Evolutionary conservation across 352 stramenopile species (phyloP), one percentile per base, ranked within the genome.

Genomic region (Globisporangium perplexum): DNA sequence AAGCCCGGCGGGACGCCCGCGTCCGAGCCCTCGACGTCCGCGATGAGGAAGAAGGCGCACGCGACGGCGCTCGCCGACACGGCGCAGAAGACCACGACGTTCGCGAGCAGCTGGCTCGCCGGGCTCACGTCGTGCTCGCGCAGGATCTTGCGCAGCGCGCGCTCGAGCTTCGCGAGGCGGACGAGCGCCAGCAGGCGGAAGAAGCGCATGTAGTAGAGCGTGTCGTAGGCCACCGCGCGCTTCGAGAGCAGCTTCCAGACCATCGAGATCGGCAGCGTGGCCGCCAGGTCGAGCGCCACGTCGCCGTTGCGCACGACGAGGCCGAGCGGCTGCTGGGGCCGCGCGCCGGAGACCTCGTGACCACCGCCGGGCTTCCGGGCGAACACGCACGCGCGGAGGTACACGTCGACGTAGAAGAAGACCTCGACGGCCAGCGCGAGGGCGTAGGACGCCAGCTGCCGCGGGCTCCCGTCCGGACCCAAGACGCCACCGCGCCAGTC

Each of bases 131-230:
- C 51, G 42, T 46, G 38, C 30, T 66, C 55, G 3, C 41, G 52
- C 65, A 73, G 67, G 50, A 73, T 58, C 0, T 56, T 64, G 15
- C 65, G 68, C 4, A 89, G 54, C 20, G 38, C 31, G 3, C 58
- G 56, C 57, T 65, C 60, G 14, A 51, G 44, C 4, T 63, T 47
- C 1, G 22, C 36, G 2, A 72, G 51, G 2, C 24, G 24, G 18
- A 54, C 23, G 14, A 72, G 58, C 15, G 52, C 50, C 7, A 72
- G 24, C 5, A 68, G 28, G 1, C 65, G 62, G 1, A 65, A 49
- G 12, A 65, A 65, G 12, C 57, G 28, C 33, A 73, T 61, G 15
- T 53, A 68, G 42, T 45, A 57, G 53, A 55, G 36, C 22, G 44
- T 50, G 11, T 56, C 52, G 26, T 50, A 50, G 18, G n/a, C 58